Evolutionary conservation across 495 filamentous ascomycete species (phyloP), one percentile per base, ranked within the genome.

Genomic region (Immersiella caudata): DNA sequence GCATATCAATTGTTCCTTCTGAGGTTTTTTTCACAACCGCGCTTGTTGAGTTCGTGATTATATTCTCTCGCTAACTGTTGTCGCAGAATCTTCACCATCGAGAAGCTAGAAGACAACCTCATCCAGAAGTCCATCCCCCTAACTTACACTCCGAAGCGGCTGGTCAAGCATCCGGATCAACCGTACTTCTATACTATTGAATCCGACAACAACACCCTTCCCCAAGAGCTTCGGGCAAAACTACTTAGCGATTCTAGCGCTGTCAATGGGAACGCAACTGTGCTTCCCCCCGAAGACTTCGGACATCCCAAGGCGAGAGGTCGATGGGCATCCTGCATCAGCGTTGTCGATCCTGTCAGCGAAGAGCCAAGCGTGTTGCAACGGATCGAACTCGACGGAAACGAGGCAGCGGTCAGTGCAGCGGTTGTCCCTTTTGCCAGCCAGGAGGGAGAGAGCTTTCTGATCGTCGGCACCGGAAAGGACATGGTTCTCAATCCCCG

Each of bases 321-420:
- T 16, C 89, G 96, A 68, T 99, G 96, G 96, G 93, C 96, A 26
- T 97, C 93, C 21, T 97, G 93, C 74, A 92, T 99, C 67, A 91
- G 91, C 71, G 83, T 97, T 16, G 83, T 98, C 21, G 96, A 99
- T 71, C 94, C 96, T 0, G 64, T 94, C 18, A 83, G 81, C 51
- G 85, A 91, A 40, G 92, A 94, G 70, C 74, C 74, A 2, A 79
- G 81, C 0, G 88, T 93, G 6, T 79, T 96, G 9, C 86, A 88
- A 64, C 89, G 85, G 9, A 85, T 97, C 40, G 91, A 98, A 55
- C 79, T 99, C 0, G 89, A 89, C 22, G 89, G 94, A 6, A 98
- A 99, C 71, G 93, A 98, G 76, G 92, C 93, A 0, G 94, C 94
- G 9, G 89, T 96, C 65, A 96, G 92, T 70, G 86, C 94, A 68